Evolutionary conservation across 768 basidiomycete genomes (phyloP).

Genomic region (Rhizopogon rudus): DNA sequence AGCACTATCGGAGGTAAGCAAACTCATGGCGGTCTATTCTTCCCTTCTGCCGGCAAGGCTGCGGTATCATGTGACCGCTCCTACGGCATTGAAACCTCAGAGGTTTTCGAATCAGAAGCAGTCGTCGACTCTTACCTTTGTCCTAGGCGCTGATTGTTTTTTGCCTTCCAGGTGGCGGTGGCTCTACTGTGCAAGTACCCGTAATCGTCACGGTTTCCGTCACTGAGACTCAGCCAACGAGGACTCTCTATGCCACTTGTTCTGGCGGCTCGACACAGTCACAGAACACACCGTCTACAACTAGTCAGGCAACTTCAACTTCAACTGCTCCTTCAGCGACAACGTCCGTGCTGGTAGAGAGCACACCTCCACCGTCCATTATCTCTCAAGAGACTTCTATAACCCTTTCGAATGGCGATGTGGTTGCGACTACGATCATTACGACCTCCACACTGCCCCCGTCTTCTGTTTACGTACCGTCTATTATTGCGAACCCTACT

Average conservation of each 20-base stretch:
- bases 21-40: background rate
- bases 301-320: background rate
- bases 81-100: slow-evolving; percentile 3
- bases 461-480: slow-evolving; percentile 23
- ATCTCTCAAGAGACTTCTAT: slow-evolving; percentile 27
- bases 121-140: background rate
- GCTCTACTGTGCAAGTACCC: slow-evolving; percentile 33
- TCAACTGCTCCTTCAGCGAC: slow-evolving; percentile 8
- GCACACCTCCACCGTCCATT: slow-evolving; percentile 27
- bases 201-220: slow-evolving; percentile 32
- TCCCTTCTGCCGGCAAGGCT: background rate
- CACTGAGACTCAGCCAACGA: slow-evolving; percentile 22
- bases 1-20: slow-evolving; percentile 32
- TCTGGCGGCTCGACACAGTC: slow-evolving; percentile 11
- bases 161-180: slow-evolving; percentile 18
- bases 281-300: slow-evolving; percentile 1
- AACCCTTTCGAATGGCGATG: slow-evolving; percentile 38
- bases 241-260: slow-evolving; percentile 39
- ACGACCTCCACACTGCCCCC: slow-evolving; percentile 31
- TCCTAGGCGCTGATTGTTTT: slow-evolving; percentile 9
- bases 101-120: background rate
- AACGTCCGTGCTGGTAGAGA: slow-evolving; percentile 22
- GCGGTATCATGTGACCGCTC: slow-evolving; percentile 9
- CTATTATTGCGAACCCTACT: slow-evolving; percentile 9
- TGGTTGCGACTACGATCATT: slow-evolving; percentile 31